phyloP scores from a whole-genome alignment of 2,329 filamentous ascomycete genomes.

The Paraphaeosphaeria sporulosa region DNA sequence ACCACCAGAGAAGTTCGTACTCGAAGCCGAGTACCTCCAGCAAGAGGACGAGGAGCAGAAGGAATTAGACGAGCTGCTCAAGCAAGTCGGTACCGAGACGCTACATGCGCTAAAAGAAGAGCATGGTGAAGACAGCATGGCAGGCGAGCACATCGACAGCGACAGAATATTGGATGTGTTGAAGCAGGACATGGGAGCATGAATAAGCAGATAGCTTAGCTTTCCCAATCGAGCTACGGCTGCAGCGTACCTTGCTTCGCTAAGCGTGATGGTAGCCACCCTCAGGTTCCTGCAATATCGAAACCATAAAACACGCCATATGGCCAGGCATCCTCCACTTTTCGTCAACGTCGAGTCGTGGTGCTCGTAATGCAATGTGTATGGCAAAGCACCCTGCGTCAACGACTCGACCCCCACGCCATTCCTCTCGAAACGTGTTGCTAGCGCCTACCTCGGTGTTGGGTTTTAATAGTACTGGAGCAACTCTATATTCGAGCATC shows the following conservation, averaged over 20 bases:
- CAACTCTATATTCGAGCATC: not conserved
- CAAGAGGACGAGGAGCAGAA: constrained; percentile 47
- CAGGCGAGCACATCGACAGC: constrained; percentile 44
- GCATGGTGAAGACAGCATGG: constrained; percentile 19
- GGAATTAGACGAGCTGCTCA: constrained; percentile 61
- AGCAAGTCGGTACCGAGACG: constrained; percentile 37
- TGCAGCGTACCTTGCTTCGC: not conserved
- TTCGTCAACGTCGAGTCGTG: not conserved
- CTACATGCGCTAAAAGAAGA: constrained; percentile 30
- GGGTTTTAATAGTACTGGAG: not conserved
- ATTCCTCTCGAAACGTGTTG: not conserved
- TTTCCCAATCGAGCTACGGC: not conserved
- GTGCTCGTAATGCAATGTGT: not conserved
- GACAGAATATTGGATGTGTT: constrained; percentile 54
- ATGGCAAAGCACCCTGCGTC: not conserved
- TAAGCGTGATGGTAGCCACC: not conserved
- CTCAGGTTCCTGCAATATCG: constrained; percentile 10
- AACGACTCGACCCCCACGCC: not conserved
- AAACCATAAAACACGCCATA: constrained; percentile 8
- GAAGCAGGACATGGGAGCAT: constrained; percentile 50
- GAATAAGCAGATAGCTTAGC: constrained; percentile 5
- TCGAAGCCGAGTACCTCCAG: constrained; percentile 47
- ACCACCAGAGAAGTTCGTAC: constrained; percentile 57
- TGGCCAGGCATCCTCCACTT: not conserved
- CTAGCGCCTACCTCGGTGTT: constrained; percentile 1